Evolutionary conservation across 169 alveolate genomes (phyloP).

Genomic region (Plasmodium adleri): DNA sequence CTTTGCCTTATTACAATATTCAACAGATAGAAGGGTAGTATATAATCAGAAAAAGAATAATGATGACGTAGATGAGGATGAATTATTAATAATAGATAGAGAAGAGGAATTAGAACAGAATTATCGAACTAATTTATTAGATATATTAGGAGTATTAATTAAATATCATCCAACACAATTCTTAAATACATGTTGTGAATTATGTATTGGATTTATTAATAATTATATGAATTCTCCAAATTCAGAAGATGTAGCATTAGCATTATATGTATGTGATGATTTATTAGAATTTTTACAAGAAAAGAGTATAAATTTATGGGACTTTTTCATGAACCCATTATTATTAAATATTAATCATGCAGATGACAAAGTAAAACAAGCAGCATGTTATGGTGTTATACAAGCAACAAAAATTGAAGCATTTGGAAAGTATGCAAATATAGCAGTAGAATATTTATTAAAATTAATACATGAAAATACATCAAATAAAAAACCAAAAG

Average conservation of each 20-base stretch:
- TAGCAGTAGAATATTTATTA: slow-evolving; percentile 78
- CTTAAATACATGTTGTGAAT: slow-evolving; percentile 82
- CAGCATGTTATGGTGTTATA: slow-evolving; percentile 89
- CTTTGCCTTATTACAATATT: slow-evolving; percentile 45
- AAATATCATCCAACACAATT: slow-evolving; percentile 87
- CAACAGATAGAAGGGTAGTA: slow-evolving; percentile 68
- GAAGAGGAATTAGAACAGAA: slow-evolving; percentile 88
- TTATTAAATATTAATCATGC: slow-evolving; percentile 79
- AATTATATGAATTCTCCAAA: slow-evolving; percentile 75
- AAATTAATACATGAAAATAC: slow-evolving; percentile 60
- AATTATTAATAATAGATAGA: slow-evolving; percentile 79
- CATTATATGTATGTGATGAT: slow-evolving; percentile 88
- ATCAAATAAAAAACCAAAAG: slow-evolving; percentile 65
- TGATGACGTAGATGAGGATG: slow-evolving; percentile 87
- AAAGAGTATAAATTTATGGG: slow-evolving; percentile 83
- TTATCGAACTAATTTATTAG: slow-evolving; percentile 85
- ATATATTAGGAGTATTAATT: slow-evolving; percentile 85
- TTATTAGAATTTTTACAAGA: slow-evolving; percentile 84
- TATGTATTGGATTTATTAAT: slow-evolving; percentile 80
- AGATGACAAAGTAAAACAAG: slow-evolving; percentile 86
- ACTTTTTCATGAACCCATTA: slow-evolving; percentile 80
- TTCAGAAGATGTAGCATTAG: slow-evolving; percentile 86
- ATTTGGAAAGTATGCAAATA: slow-evolving; percentile 81
- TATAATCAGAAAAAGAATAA: slow-evolving; percentile 81
- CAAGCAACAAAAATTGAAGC: slow-evolving; percentile 84